Conservation (phyloP, 2,329 filamentous ascomycete genomes). For the Phialophora tarda region DNA sequence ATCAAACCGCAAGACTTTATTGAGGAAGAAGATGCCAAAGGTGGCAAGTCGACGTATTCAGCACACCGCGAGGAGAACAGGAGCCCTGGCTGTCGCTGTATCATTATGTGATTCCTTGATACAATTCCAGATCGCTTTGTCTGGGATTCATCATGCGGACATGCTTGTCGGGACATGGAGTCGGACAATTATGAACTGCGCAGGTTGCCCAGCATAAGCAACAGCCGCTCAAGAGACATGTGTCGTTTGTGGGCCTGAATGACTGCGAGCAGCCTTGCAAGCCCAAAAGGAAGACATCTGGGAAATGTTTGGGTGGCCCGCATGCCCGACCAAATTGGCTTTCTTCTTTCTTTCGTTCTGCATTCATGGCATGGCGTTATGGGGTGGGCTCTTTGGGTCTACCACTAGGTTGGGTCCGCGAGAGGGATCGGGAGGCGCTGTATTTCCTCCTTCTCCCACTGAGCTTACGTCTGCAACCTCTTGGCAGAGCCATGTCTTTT, state of each 20-base stretch:
- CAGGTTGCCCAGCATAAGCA: neutral
- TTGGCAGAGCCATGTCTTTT: neutral
- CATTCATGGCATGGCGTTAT: slow-evolving; percentile 21
- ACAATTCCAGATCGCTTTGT: neutral
- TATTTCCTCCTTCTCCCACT: neutral
- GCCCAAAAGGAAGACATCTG: neutral
- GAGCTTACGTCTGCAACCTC: slow-evolving; percentile 2
- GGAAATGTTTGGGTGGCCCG: neutral
- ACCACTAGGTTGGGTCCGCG: neutral
- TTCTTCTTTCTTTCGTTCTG: slow-evolving; percentile 2
- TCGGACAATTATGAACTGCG: neutral
- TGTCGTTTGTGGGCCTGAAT: neutral
- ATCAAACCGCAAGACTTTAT: slow-evolving; percentile 83
- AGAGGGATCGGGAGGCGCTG: neutral
- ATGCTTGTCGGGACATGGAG: neutral
- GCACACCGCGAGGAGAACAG: slow-evolving; percentile 62
- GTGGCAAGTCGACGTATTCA: slow-evolving; percentile 59
- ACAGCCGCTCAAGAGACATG: neutral
- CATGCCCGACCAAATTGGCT: neutral
- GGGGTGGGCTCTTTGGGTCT: neutral
- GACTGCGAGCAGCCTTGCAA: neutral
- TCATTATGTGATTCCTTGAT: slow-evolving; percentile 60
- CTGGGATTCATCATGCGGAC: neutral
- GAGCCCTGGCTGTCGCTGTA: slow-evolving; percentile 67
- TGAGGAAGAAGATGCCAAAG: slow-evolving; percentile 75